Conservation (phyloP, 192 early-diverging fungal genomes). For the Coemansia sp. region DNA sequence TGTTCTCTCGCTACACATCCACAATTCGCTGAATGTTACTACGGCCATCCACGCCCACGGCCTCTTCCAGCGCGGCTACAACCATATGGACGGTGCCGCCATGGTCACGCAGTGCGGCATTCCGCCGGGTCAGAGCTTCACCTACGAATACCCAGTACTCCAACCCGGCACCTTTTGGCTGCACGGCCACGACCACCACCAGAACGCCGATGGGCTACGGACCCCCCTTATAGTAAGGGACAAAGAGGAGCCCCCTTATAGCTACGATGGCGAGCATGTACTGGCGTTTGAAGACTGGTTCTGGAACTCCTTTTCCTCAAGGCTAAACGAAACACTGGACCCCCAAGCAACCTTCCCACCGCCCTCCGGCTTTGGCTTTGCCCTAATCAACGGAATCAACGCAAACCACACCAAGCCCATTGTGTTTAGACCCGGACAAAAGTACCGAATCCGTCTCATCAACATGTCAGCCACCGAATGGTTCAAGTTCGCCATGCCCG, state of each 20-base stretch:
- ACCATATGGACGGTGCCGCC: constrained; percentile 59
- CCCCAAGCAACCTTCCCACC: constrained; percentile 53
- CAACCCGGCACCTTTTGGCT: constrained; percentile 72
- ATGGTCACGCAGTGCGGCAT: constrained; percentile 70
- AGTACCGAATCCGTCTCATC: constrained; percentile 74
- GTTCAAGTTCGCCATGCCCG: constrained; percentile 70
- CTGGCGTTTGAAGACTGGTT: background rate
- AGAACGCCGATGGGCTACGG: constrained; percentile 74
- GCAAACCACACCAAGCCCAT: constrained; percentile 52
- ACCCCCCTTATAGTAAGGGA: constrained; percentile 57
- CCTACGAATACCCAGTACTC: constrained; percentile 54
- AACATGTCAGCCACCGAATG: constrained; percentile 63
- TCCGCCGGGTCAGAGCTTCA: constrained; percentile 53
- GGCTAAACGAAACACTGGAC: background rate
- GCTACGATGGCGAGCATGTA: no score
- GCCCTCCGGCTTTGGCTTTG: constrained; percentile 50
- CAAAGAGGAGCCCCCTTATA: constrained; percentile 20
- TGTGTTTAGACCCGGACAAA: constrained; percentile 64
- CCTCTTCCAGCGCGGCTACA: constrained; percentile 59
- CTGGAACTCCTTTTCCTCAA: background rate
- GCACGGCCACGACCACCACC: constrained; percentile 58
- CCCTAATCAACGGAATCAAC: constrained; percentile 35
- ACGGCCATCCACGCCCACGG: constrained; percentile 71
- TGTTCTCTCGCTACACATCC: constrained; percentile 11
- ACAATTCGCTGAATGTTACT: constrained; percentile 49